phyloP scores from a whole-genome alignment of 2,329 filamentous ascomycete species.

The Trichoderma sp. region DNA sequence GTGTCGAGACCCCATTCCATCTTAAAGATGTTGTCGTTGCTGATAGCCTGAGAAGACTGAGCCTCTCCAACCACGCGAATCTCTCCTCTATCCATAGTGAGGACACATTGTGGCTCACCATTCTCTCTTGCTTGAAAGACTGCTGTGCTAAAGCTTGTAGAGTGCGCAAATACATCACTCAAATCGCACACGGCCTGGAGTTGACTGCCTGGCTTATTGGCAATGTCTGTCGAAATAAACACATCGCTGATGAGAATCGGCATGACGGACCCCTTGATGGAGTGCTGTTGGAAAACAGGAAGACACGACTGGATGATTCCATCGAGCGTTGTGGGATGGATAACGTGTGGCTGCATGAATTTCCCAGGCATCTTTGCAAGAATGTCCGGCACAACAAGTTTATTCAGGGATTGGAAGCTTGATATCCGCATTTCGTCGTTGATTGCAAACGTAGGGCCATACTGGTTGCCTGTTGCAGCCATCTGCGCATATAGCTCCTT shows the following conservation, averaged over 20 bases:
- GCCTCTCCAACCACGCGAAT: conserved; percentile 7
- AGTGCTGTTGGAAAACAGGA: conserved; percentile 31
- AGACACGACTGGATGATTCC: conserved; percentile 54
- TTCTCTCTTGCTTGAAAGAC: not conserved
- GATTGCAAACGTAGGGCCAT: not conserved
- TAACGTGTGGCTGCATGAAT: conserved; percentile 52
- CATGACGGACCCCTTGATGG: not conserved
- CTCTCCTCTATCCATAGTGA: not conserved
- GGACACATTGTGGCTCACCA: not conserved
- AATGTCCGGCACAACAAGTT: conserved; percentile 48
- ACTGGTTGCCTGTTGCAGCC: not conserved
- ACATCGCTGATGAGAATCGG: conserved; percentile 4
- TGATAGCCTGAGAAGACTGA: not conserved
- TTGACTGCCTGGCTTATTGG: not conserved
- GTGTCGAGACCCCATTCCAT: conserved; percentile 6
- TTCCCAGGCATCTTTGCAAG: conserved; percentile 49
- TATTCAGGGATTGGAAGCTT: conserved; percentile 28
- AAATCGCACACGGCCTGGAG: not conserved
- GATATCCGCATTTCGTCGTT: not conserved
- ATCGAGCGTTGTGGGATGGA: conserved; percentile 58
- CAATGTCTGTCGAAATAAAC: not conserved
- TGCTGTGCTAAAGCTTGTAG: conserved; percentile 6
- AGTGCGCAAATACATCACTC: not conserved
- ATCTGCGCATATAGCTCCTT: not conserved
- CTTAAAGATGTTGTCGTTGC: conserved; percentile 2